A percentile compares a stretch with the other conserved stretches of the same genome.
Conservation (phyloP, 345 rosid genomes). For the Bruguiera gymnorhiza region DNA sequence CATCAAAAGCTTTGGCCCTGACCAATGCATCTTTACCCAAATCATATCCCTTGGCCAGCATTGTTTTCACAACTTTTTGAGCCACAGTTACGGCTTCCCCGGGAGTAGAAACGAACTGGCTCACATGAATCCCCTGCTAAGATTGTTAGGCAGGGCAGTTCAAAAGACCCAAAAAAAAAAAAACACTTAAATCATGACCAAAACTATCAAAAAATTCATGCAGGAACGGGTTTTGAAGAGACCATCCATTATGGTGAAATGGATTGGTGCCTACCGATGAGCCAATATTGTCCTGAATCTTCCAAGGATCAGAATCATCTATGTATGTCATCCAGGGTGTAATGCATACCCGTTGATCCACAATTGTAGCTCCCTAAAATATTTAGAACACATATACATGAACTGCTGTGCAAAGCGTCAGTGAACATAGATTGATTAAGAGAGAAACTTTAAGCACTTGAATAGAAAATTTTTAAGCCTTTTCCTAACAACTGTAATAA, state of each 20-base stretch:
- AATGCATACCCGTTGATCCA: slow-evolving; percentile 66
- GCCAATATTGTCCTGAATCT: slow-evolving; percentile 24
- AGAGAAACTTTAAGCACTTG: no score
- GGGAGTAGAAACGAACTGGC: slow-evolving; percentile 49
- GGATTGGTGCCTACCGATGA: slow-evolving; percentile 33
- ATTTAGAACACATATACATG: slow-evolving; percentile 8
- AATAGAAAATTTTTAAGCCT: no score
- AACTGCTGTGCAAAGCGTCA: background rate
- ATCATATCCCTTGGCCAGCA: slow-evolving; percentile 69
- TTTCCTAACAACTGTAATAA: no score
- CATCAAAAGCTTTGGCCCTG: slow-evolving; percentile 73
- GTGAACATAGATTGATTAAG: no score
- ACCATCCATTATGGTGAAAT: background rate
- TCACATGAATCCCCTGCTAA: slow-evolving; percentile 41
- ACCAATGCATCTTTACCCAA: slow-evolving; percentile 66
- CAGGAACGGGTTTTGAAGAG: background rate
- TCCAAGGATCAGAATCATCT: slow-evolving; percentile 57
- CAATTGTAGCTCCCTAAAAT: slow-evolving; percentile 79
- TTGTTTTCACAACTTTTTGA: slow-evolving; percentile 73
- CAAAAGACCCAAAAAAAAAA: background rate
- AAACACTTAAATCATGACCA: background rate
- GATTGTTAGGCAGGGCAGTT: background rate
- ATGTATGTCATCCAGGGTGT: slow-evolving; percentile 51
- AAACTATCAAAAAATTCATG: background rate
- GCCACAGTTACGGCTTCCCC: slow-evolving; percentile 74